Evolutionary conservation across 2,329 filamentous ascomycete genomes (phyloP).

Genomic region (Colletotrichum sp.): DNA sequence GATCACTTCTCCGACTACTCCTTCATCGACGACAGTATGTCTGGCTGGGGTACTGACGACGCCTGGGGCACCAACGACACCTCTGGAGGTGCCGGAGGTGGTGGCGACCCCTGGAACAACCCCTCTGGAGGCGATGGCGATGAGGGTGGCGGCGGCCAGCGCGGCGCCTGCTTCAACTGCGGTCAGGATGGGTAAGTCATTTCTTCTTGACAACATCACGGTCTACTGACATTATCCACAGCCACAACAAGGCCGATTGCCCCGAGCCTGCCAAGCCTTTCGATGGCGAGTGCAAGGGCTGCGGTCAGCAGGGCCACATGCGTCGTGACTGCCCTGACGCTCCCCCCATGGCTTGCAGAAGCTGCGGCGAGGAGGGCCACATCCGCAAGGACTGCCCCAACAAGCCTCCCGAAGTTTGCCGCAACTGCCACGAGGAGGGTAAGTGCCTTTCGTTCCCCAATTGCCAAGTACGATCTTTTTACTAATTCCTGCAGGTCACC

Average conservation of each 20-base stretch:
- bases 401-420: constrained; percentile 60
- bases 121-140: not conserved
- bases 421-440: constrained; percentile 69
- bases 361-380: constrained; percentile 64
- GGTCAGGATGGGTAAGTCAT: constrained; percentile 38
- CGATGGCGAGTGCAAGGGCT: constrained; percentile 44
- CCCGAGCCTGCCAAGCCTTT: constrained; percentile 29
- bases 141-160: constrained; percentile 25
- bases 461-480: not conserved
- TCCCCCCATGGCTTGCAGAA: constrained; percentile 60
- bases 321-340: constrained; percentile 68
- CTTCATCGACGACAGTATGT: not conserved
- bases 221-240: constrained; percentile 26
- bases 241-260: constrained; percentile 37
- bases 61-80: not conserved
- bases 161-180: constrained; percentile 38
- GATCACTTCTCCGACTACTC: not conserved
- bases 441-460: constrained; percentile 20
- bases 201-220: constrained; percentile 16
- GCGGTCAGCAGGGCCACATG: constrained; percentile 57
- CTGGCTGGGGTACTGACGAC: not conserved
- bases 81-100: not conserved
- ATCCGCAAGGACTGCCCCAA: constrained; percentile 68
- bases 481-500: constrained; percentile 53
- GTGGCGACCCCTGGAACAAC: constrained; percentile 18